Evolutionary conservation across 2,329 filamentous ascomycete genomes (phyloP).

Genomic region (Penicillium verrucosum): DNA sequence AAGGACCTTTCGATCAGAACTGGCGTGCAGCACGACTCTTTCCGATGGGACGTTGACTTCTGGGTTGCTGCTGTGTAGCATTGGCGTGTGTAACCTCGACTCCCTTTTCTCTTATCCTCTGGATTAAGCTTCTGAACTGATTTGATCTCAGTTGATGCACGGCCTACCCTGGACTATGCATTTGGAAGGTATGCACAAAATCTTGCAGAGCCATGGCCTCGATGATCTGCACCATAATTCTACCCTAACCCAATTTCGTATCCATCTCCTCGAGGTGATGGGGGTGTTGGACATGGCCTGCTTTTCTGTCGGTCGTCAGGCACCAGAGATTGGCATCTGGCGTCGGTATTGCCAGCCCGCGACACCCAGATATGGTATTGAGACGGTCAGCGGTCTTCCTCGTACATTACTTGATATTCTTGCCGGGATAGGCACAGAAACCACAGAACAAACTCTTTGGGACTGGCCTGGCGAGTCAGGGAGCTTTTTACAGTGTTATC

Average conservation of each 20-base stretch:
- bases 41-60: conserved; percentile 30
- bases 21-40: conserved; percentile 22
- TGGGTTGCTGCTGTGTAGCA: conserved; percentile 32
- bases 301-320: conserved; percentile 27
- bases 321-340: conserved; percentile 28
- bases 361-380: conserved; percentile 13
- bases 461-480: conserved; percentile 28
- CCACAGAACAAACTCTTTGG: conserved; percentile 30
- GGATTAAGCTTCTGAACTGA: not conserved
- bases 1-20: conserved; percentile 27
- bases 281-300: conserved; percentile 32
- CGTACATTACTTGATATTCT: conserved; percentile 28
- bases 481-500: conserved; percentile 26
- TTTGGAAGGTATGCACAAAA: conserved; percentile 32
- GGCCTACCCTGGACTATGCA: conserved; percentile 33
- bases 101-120: not conserved
- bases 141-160: conserved; percentile 25
- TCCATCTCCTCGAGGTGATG: conserved; percentile 32
- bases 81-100: conserved; percentile 24
- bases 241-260: conserved; percentile 16
- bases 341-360: conserved; percentile 23
- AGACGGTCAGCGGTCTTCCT: conserved; percentile 31
- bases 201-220: conserved; percentile 22
- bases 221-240: not conserved
- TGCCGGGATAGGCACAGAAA: conserved; percentile 22